Base-by-base conservation (phyloP, 176 grass and related monocot species). In the Triticum urartu region DNA sequence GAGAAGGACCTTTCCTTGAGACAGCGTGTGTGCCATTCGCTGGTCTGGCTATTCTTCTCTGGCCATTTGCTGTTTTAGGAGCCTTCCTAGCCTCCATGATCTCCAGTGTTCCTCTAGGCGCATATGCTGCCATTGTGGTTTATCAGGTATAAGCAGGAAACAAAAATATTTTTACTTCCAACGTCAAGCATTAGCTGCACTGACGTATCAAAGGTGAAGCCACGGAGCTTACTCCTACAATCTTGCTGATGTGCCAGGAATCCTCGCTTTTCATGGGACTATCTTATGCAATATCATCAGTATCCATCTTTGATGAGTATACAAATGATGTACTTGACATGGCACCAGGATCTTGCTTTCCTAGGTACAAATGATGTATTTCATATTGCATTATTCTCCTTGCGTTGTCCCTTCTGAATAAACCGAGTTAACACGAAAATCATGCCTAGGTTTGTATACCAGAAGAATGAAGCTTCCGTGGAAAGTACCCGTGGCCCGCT, bases 281-380 rank as follows among this genome's bases (percentile, higher is more conserved):
- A 32, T 83, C 61, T 69, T 99, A 96, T 81, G 89, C 91, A n/a
- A 24, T 94, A 58, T 91, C 94, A 79, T 96, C 94, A 64, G 81
- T 96, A 68, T 91, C 97, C 62, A 89, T 99, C 48, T 96, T 92
- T 64, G 97, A 99, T 80, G 97, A 94, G 82, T 99, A 99, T 77
- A 96, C 91, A 83, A 99, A 99, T 82, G 97, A 96, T 67, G 88
- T 94, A 71, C 94, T 99, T 85, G 97, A 91, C 87, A 94, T 99
- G 97, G 90, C 92, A 67, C 85, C 93, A 78, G 97, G 97, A 77
- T 96, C 97, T 86, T 99, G 97, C 77, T 99, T 96, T 91, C 97
- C 94, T 43, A 94, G 88, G 92, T 95, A 86, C 24, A 75, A 60
- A 67, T 62, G 3, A 71, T 84, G 28, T 68, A 83, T 58, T 56